A percentile compares a stretch with the other conserved stretches of the same genome.
These are phyloP conservation scores for Calvatia gigantea DNA, from an alignment of 768 basidiomycete species.

Conservation along the genomic window DNA sequence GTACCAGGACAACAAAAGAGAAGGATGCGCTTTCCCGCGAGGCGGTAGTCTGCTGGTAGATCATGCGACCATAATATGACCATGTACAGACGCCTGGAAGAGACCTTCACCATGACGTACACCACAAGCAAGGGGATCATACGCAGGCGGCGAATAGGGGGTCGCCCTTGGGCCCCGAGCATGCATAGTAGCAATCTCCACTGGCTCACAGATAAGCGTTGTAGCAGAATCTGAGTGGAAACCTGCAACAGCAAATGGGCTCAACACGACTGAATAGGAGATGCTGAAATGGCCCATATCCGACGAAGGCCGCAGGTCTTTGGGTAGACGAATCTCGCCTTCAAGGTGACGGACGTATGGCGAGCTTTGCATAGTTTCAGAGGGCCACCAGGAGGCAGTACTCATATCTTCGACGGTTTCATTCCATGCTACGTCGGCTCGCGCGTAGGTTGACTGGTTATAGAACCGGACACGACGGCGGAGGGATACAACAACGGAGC, in stretches of 20 bases:
- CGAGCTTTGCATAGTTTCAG: slow-evolving; percentile 25
- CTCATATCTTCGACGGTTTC: slow-evolving; percentile 42
- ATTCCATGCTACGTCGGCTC: slow-evolving; percentile 39
- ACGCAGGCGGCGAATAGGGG: slow-evolving; percentile 49
- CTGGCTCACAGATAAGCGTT: slow-evolving; percentile 42
- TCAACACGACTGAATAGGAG: slow-evolving; percentile 44
- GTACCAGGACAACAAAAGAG: not conserved
- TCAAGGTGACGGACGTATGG: slow-evolving; percentile 39
- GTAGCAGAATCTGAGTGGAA: slow-evolving; percentile 32
- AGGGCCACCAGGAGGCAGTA: slow-evolving; percentile 47
- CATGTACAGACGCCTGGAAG: slow-evolving; percentile 20
- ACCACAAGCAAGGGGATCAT: slow-evolving; percentile 27
- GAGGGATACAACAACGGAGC: slow-evolving; percentile 34
- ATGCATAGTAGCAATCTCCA: slow-evolving; percentile 51
- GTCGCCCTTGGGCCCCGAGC: slow-evolving; percentile 46
- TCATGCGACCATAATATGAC: slow-evolving; percentile 15
- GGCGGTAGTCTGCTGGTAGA: slow-evolving; percentile 5
- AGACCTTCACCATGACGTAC: slow-evolving; percentile 24
- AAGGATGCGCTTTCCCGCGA: not conserved
- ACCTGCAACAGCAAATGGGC: slow-evolving; percentile 38
- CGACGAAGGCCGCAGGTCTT: slow-evolving; percentile 48
- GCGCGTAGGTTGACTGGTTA: slow-evolving; percentile 31
- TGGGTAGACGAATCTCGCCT: slow-evolving; percentile 49
- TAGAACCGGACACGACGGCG: slow-evolving; percentile 41
- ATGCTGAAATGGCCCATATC: slow-evolving; percentile 50